A percentile compares a stretch with the other conserved stretches of the same genome.
These are phyloP conservation scores for Excoecaria cochinchinensis DNA, from an alignment of 345 rosid species.

Conservation along the genomic window DNA sequence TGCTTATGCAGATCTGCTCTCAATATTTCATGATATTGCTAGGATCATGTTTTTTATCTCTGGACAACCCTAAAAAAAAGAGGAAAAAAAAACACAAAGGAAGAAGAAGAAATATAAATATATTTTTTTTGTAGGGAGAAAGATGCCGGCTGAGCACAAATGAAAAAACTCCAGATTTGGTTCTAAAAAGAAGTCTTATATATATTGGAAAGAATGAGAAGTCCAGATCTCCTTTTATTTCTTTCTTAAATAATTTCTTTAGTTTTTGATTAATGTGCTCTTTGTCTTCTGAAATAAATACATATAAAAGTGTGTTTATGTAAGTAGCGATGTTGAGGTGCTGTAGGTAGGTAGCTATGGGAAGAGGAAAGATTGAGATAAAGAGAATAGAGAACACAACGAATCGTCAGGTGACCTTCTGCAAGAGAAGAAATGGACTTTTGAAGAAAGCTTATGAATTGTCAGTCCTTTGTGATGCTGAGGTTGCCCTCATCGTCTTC, in stretches of 20 bases:
- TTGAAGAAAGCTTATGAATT: slow-evolving; percentile 90
- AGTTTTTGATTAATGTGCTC: too few relatives aligned
- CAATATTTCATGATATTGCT: not conserved
- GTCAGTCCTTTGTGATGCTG: slow-evolving; percentile 88
- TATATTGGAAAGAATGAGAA: too few relatives aligned
- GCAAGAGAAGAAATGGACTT: slow-evolving; percentile 93
- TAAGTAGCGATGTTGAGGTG: not conserved
- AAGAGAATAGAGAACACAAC: slow-evolving; percentile 97
- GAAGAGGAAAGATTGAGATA: slow-evolving; percentile 97
- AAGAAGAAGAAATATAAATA: too few relatives aligned
- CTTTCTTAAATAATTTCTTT: too few relatives aligned
- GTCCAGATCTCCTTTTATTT: too few relatives aligned
- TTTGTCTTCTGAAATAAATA: not conserved
- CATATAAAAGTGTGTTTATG: not conserved
- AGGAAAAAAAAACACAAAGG: too few relatives aligned
- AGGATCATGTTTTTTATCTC: not conserved
- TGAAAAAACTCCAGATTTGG: too few relatives aligned
- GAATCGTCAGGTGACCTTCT: slow-evolving; percentile 88
- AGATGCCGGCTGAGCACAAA: too few relatives aligned
- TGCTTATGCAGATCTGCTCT: slow-evolving; percentile 1
- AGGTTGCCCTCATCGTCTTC: slow-evolving; percentile 92
- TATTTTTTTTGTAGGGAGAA: too few relatives aligned
- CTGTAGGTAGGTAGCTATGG: slow-evolving; percentile 42
- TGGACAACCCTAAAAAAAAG: too few relatives aligned
- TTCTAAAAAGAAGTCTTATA: too few relatives aligned